These are phyloP conservation scores for Colletotrichum musae DNA, from an alignment of 2,329 filamentous ascomycete genomes.

Conservation along the genomic window DNA sequence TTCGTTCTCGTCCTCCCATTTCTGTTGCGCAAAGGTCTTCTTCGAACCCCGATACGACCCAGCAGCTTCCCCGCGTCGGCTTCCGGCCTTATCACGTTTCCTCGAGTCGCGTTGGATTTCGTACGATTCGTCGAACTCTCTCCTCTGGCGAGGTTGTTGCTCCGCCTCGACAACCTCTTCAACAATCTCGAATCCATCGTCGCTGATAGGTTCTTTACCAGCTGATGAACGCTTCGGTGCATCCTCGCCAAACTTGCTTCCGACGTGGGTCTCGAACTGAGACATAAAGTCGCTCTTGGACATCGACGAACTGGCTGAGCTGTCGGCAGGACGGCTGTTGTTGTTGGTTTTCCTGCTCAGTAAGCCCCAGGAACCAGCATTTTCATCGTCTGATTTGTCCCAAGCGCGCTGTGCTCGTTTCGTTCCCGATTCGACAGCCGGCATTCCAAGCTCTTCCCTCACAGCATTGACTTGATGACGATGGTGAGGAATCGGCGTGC, in stretches of 20 bases:
- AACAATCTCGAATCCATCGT: background rate
- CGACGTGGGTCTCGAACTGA: constrained; percentile 21
- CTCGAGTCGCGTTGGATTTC: constrained; percentile 38
- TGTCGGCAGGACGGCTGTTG: background rate
- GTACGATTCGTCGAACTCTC: constrained; percentile 38
- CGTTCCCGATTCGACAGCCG: background rate
- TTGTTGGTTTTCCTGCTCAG: constrained; percentile 14
- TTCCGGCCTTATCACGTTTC: constrained; percentile 28
- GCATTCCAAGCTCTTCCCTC: background rate
- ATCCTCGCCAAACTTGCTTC: background rate
- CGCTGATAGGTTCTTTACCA: background rate
- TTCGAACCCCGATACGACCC: constrained; percentile 14
- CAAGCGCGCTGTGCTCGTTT: background rate
- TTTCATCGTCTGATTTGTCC: background rate
- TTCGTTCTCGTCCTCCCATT: constrained; percentile 47
- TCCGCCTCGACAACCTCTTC: constrained; percentile 12
- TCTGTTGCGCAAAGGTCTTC: constrained; percentile 26
- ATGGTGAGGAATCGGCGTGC: constrained; percentile 28
- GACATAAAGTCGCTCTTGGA: constrained; percentile 24
- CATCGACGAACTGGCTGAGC: background rate
- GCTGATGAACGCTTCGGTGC: background rate
- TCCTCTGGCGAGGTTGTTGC: constrained; percentile 6
- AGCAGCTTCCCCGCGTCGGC: constrained; percentile 23
- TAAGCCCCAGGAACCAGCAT: constrained; percentile 16
- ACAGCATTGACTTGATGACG: constrained; percentile 6